Percentiles rank a stretch among this genome's conserved stretches.
These are phyloP conservation scores for Osmanthus fragrans DNA, from an alignment of 257 asterid genomes.

Conservation along the genomic window DNA sequence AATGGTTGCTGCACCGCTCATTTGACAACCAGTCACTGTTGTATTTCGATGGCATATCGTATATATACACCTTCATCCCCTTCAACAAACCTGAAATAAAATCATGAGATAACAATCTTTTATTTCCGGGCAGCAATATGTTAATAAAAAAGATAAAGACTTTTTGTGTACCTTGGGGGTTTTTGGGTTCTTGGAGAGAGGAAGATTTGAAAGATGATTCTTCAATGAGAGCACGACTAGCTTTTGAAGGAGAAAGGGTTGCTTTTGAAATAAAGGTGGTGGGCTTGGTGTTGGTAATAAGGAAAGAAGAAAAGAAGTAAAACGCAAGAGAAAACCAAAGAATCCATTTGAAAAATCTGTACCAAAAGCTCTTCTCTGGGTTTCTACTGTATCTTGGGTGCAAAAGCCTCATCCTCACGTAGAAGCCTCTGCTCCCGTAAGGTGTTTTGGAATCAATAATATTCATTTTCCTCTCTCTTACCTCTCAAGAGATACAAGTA, in stretches of 20 bases:
- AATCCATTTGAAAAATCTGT: slow-evolving; percentile 65
- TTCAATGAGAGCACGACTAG: slow-evolving; percentile 69
- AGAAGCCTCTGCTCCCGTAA: slow-evolving; percentile 57
- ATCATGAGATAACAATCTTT: neutral
- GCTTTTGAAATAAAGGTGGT: slow-evolving; percentile 40
- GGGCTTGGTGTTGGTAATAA: slow-evolving; percentile 44
- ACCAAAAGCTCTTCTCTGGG: slow-evolving; percentile 36
- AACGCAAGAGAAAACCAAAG: slow-evolving; percentile 67
- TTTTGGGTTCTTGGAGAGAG: neutral
- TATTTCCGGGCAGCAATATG: neutral
- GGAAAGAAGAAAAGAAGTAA: slow-evolving; percentile 62
- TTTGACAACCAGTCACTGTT: slow-evolving; percentile 69
- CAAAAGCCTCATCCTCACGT: slow-evolving; percentile 66
- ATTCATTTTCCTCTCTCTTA: slow-evolving; percentile 29
- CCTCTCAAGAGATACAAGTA: slow-evolving; percentile 21
- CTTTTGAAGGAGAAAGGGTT: slow-evolving; percentile 41
- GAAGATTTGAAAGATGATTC: slow-evolving; percentile 26
- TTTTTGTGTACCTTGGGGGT: neutral
- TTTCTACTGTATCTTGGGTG: slow-evolving; percentile 32
- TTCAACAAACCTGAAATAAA: slow-evolving; percentile 36
- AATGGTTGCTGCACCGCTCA: slow-evolving; percentile 64
- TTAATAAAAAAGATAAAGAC: neutral
- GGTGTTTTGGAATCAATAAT: slow-evolving; percentile 38
- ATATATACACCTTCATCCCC: slow-evolving; percentile 60
- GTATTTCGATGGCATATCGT: slow-evolving; percentile 70